These are phyloP conservation scores for Maudiozyma bulderi DNA, from an alignment of 805 yeast species.

Conservation along the genomic window DNA sequence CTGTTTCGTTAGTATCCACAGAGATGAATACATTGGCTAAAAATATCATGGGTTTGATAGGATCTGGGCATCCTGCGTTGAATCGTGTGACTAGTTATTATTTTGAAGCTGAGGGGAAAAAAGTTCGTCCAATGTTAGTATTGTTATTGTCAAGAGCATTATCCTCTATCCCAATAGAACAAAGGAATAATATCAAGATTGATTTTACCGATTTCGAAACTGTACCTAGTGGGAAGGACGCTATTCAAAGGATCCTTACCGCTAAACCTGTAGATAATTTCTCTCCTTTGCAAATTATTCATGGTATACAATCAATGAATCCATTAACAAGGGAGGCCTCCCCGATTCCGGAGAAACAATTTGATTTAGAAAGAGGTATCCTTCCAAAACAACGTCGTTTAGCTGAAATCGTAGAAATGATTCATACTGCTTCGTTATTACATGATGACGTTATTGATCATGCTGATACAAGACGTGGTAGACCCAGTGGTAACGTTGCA, in stretches of 20 bases:
- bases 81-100: slow-evolving; percentile 90
- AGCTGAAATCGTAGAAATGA: slow-evolving; percentile 97
- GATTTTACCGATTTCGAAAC: slow-evolving; percentile 52
- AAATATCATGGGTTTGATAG: slow-evolving; percentile 77
- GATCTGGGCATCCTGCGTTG: slow-evolving; percentile 88
- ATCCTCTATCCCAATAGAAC: slow-evolving; percentile 56
- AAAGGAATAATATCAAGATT: slow-evolving; percentile 54
- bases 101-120: slow-evolving; percentile 93
- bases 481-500: slow-evolving; percentile 86
- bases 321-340: slow-evolving; percentile 79
- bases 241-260: not conserved
- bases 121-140: slow-evolving; percentile 85
- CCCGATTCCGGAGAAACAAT: slow-evolving; percentile 42
- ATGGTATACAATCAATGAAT: slow-evolving; percentile 88
- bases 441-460: slow-evolving; percentile 96
- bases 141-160: slow-evolving; percentile 74
- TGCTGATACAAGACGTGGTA: slow-evolving; percentile 80
- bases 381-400: slow-evolving; percentile 89
- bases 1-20: slow-evolving; percentile 80
- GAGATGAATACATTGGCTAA: slow-evolving; percentile 87
- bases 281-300: slow-evolving; percentile 72
- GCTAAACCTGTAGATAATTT: slow-evolving; percentile 34
- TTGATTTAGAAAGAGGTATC: slow-evolving; percentile 56
- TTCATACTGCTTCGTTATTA: slow-evolving; percentile 88
- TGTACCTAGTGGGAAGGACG: not conserved